Base-by-base conservation (phyloP, 2,329 filamentous ascomycete species). In the Monilinia fructigena region DNA sequence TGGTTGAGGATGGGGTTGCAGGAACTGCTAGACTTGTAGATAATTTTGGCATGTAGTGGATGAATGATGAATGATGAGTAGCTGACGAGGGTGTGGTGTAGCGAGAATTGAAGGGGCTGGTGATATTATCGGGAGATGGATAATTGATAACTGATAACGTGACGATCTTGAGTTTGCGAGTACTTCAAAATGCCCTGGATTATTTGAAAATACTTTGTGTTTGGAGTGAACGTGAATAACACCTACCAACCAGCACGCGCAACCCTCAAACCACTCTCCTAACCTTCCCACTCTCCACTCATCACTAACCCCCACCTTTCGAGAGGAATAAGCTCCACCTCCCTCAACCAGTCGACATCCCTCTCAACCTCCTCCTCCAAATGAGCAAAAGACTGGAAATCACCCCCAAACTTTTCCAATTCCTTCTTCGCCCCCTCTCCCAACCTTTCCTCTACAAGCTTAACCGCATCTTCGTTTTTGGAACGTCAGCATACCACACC, bases 401-500 rank as follows among this genome's bases (percentile, higher is more conserved):
- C 72, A 4, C 68, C 67, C 18, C 54, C 66, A 56, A 75, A 72
- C 16, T 53, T 48, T 3, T 20, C 35, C 68, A 81, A 74, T 70
- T 82, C 79, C 63, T 78, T 75, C 3, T 76, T 73, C 1, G 80
- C 80, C 7, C 78, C 79, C 0, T 76, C 76, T 28, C 81, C 82
- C 14, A 86, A 79, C 69, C 89, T 89, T 73, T 83, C 77, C 72
- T 82, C 81, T 12, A 93, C 84, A 38, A 87, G 73, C 0, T 72
- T 78, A 50, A 79, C 79, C 1, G 84, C 85, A 63, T 85, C 82
- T 6, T 82, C 80, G 69, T 89, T 86, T 86, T n/a, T 80, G 81
- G 74, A 91, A 89, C 0, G 83, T 89, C 62, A 90, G 76, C 89
- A 91, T 91, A 1, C 89, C 89, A 73, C 89, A 92, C 10, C 85